Base-by-base conservation (phyloP, 306 rosid species). In the Cucumis sativus region DNA sequence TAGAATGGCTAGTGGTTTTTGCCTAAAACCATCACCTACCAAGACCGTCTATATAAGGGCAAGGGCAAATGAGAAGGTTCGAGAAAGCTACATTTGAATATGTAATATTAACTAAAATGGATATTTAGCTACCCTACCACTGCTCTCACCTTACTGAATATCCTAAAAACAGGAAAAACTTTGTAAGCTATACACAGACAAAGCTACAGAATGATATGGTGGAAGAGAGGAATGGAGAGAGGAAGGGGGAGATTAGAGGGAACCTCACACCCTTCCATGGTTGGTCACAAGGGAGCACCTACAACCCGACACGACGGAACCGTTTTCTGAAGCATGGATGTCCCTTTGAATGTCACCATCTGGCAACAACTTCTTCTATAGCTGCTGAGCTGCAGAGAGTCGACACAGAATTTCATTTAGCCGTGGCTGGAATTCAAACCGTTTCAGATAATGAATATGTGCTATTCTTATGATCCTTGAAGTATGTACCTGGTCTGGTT, bases 291-390 rank as follows among this genome's bases (percentile, higher is more conserved):
- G 69, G 63, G 71, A 63, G 62, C 49, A 75, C 78, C 77, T 59
- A 79, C 63, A 58, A 89, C 83, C 47, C 89, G 92, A 87, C 90
- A 88, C 58, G 82, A 83, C 2, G 92, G 89, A 61, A 96, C 91
- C 77, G 69, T 74, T 87, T 91, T 92, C 75, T 89, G 96, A 76
- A 96, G 91, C 99, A 96, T 91, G 68, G 88, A 85, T 72, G 98
- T 92, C 77, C 99, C 99, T 79, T 96, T 84, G 87, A 96, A 96
- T 59, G 89, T 86, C 87, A 92, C 88, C 80, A 96, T 89, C 81
- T 87, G 98, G 82, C 84, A 84, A 84, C 86, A 87, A 78, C 58
- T 87, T 87, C 84, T 89, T 85, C 99, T 87, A 77, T 90, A 95
- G 83, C 82, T 79, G 80, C 77, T 83, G 67, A 95, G 92, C 99